These are phyloP conservation scores for Lactarius trivialis DNA, from an alignment of 768 basidiomycete genomes.

Conservation along the genomic window DNA sequence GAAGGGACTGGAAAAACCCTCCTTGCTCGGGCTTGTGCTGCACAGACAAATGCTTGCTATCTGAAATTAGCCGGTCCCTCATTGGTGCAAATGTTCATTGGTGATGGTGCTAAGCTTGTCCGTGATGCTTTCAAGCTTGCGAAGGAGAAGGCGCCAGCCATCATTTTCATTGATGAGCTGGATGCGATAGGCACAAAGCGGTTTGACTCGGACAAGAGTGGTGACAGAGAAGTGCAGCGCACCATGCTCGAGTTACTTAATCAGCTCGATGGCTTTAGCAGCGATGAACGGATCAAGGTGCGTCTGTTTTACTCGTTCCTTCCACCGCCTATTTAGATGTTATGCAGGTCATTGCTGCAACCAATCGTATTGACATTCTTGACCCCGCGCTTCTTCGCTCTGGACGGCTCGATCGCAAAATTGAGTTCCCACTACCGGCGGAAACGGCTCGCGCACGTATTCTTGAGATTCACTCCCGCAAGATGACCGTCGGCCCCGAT, in stretches of 20 bases:
- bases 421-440: constrained; percentile 96
- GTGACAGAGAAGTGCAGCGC: constrained; percentile 97
- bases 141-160: constrained; percentile 97
- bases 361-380: constrained; percentile 97
- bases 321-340: constrained; percentile 1
- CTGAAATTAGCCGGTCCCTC: constrained; percentile 97
- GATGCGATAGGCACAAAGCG: constrained; percentile 99
- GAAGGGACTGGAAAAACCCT: constrained; percentile 94
- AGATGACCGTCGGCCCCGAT: constrained; percentile 82
- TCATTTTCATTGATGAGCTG: constrained; percentile 97
- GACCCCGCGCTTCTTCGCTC: constrained; percentile 98
- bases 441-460: constrained; percentile 96
- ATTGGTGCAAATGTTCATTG: constrained; percentile 99
- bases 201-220: constrained; percentile 98
- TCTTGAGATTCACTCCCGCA: constrained; percentile 93
- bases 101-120: constrained; percentile 97
- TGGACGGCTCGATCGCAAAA: constrained; percentile 95
- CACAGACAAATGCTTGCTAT: constrained; percentile 96
- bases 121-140: constrained; percentile 97
- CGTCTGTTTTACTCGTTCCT: constrained; percentile 18
- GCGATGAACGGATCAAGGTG: constrained; percentile 96
- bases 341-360: constrained; percentile 94
- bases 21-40: constrained; percentile 94
- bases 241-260: constrained; percentile 99
- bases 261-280: constrained; percentile 96